Base-by-base conservation (phyloP, 306 rosid species). In the Vigna trinervia region DNA sequence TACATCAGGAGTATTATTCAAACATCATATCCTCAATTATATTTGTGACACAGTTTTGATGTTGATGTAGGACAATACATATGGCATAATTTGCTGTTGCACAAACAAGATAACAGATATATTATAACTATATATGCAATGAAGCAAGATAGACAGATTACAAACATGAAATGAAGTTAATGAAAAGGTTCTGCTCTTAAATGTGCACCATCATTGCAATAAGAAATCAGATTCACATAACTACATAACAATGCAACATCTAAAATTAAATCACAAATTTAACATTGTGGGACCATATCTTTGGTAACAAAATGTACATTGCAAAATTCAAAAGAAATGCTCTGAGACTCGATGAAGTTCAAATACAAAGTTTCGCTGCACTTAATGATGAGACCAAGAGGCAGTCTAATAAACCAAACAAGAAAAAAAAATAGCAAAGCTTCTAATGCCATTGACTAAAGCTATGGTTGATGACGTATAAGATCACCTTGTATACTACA, bases 1-100 rank as follows among this genome's bases (percentile, higher is more conserved):
- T 34, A 71, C 79, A 78, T 12, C 26, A 67, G 4, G 36, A 85
- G 71, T n/a, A 65, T 78, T 80, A 66, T 38, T 45, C 22, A 72
- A 59, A 13, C 51, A 39, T 39, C 47, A 51, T 81, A 39, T 56
- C 72, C 65, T 61, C 38, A 77, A 80, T 75, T 28, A 56, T 68
- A 70, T 30, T 51, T 59, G 28, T 12, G 12, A 57, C 12, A 20
- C 38, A 34, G 6, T 32, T 26, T 26, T 26, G 28, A 26, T 26
- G 28, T 26, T 3, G 56, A 39, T 67, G 28, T 50, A 74, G 5
- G 54, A 28, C 30, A 74, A 71, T 48, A 20, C 71, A 70, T 39
- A 38, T n/a, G 66, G 45, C 57, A 7, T 78, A 61, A 14, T 28
- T 19, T 63, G 13, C 68, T 62, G 57, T 66, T 20, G 46, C 45